phyloP scores from a whole-genome alignment of 805 yeast species.

The Candida awuae region DNA sequence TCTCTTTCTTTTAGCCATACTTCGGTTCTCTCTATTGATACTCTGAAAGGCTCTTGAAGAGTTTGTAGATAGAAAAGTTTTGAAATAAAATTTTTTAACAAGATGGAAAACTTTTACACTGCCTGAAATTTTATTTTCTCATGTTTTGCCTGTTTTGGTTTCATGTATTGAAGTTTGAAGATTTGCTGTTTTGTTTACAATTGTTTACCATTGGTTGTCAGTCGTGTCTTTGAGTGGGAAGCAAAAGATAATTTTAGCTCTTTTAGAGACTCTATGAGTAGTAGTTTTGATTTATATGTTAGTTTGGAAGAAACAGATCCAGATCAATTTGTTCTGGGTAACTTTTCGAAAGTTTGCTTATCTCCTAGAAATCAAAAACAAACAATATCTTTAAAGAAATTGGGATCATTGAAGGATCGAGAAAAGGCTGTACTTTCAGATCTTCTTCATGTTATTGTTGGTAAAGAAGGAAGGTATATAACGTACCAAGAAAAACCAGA shows the following conservation, averaged over 20 bases:
- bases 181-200: too few relatives aligned
- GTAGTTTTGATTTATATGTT: background rate
- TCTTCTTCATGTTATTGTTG: conserved; percentile 56
- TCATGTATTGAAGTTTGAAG: too few relatives aligned
- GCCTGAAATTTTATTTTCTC: too few relatives aligned
- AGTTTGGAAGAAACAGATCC: background rate
- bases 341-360: background rate
- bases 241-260: too few relatives aligned
- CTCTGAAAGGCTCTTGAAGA: background rate
- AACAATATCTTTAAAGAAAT: background rate
- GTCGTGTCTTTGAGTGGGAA: too few relatives aligned
- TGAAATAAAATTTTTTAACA: background rate
- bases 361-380: background rate
- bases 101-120: background rate
- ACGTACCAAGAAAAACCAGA: conserved; percentile 57
- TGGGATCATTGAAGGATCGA: conserved; percentile 44
- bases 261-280: too few relatives aligned
- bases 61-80: background rate
- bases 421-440: conserved; percentile 71
- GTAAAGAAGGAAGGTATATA: conserved; percentile 72
- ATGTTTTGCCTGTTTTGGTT: too few relatives aligned
- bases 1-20: conserved; percentile 87
- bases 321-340: background rate
- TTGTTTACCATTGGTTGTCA: too few relatives aligned
- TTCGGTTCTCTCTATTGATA: too few relatives aligned